A percentile compares a stretch with the other conserved stretches of the same genome.
Conservation (phyloP, 352 stramenopile species). For the Peronospora farinosa region DNA sequence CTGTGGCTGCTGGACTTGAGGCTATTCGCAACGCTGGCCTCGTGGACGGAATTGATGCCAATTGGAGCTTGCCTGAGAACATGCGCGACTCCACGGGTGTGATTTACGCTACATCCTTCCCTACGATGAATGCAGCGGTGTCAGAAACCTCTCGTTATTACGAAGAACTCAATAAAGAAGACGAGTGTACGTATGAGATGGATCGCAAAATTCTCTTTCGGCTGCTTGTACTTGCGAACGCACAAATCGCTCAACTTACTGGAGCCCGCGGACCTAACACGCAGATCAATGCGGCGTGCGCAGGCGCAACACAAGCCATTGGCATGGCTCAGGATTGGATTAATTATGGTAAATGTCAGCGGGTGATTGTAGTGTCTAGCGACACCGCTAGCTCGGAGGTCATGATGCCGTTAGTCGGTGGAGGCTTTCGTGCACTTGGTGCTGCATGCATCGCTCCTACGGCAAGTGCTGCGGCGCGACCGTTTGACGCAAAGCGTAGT, state of each 20-base stretch:
- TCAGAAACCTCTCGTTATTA: conserved; percentile 85
- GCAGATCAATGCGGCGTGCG: conserved; percentile 94
- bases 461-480: conserved; percentile 75
- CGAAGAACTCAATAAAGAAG: conserved; percentile 15
- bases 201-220: conserved; percentile 97
- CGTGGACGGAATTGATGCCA: conserved; percentile 37
- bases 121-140: conserved; percentile 91
- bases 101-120: conserved; percentile 94
- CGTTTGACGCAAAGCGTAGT: conserved; percentile 90
- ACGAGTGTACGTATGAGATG: conserved; percentile 74
- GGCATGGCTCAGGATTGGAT: conserved; percentile 94
- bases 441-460: conserved; percentile 84
- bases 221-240: conserved; percentile 92
- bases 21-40: conserved; percentile 89
- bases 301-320: conserved; percentile 89
- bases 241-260: conserved; percentile 93
- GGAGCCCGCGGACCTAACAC: conserved; percentile 93
- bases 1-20: conserved; percentile 91
- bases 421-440: conserved; percentile 91
- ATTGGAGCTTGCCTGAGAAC: conserved; percentile 86
- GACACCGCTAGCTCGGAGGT: conserved; percentile 88
- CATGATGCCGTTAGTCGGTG: conserved; percentile 91
- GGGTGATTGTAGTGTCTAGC: conserved; percentile 92
- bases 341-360: conserved; percentile 83
- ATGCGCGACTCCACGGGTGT: conserved; percentile 88